phyloP scores from a whole-genome alignment of 768 basidiomycete species.

The Trametopsis cervina region DNA sequence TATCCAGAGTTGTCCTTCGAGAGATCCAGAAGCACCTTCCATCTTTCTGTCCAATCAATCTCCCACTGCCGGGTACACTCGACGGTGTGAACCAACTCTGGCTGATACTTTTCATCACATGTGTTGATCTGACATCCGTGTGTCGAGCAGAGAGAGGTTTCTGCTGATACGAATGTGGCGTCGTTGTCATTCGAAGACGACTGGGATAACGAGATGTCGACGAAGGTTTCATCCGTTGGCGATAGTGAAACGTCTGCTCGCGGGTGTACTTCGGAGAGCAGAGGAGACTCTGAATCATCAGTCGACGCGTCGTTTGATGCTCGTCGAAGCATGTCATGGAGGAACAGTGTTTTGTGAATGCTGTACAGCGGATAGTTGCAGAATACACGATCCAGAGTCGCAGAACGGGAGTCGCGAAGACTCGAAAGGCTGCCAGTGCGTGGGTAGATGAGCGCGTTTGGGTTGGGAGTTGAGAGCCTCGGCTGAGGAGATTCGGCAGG shows the following conservation, averaged over 20 bases:
- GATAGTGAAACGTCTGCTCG: not conserved
- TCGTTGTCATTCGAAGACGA: not conserved
- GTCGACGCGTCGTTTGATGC: constrained; percentile 3
- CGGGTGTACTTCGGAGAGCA: not conserved
- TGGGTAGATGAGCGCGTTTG: constrained; percentile 36
- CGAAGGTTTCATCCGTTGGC: constrained; percentile 2
- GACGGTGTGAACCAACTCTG: not conserved
- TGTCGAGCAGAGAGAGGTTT: not conserved
- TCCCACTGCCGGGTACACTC: constrained; percentile 7
- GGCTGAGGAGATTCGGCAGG: not conserved
- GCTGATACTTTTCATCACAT: not conserved
- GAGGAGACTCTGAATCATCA: not conserved
- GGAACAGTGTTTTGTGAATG: constrained; percentile 58
- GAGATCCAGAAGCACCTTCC: constrained; percentile 6
- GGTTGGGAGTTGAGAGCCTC: constrained; percentile 10
- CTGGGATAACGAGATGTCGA: constrained; percentile 4
- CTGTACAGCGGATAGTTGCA: constrained; percentile 55
- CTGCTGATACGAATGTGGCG: constrained; percentile 1
- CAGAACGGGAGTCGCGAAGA: constrained; percentile 50
- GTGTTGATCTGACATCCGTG: not conserved
- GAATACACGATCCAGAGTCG: constrained; percentile 53
- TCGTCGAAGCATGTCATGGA: constrained; percentile 45
- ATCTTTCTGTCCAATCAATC: constrained; percentile 8
- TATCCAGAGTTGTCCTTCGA: not conserved
- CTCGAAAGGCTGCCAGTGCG: constrained; percentile 56